These are phyloP conservation scores for Malus sylvestris DNA, from an alignment of 306 rosid genomes.

Conservation along the genomic window DNA sequence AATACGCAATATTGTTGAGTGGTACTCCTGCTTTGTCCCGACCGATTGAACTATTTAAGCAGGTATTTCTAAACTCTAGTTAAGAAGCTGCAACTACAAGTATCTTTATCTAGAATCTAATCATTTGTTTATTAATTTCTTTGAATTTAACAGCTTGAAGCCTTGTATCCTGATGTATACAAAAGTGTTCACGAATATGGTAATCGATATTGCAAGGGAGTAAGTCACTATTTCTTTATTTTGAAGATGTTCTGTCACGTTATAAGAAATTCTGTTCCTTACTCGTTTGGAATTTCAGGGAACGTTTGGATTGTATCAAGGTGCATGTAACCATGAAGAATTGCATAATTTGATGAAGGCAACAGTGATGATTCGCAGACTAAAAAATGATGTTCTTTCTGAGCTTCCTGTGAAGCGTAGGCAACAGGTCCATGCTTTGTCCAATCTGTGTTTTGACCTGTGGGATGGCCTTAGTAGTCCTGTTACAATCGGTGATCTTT, in stretches of 20 bases:
- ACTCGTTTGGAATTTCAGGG: slow-evolving; percentile 45
- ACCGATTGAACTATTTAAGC: slow-evolving; percentile 87
- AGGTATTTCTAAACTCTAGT: slow-evolving; percentile 40
- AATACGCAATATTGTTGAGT: slow-evolving; percentile 77
- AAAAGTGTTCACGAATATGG: slow-evolving; percentile 90
- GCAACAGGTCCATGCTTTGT: slow-evolving; percentile 54
- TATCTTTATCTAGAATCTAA: slow-evolving; percentile 12
- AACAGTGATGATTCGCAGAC: slow-evolving; percentile 90
- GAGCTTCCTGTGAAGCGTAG: slow-evolving; percentile 93
- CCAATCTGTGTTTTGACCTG: background rate
- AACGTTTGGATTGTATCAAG: slow-evolving; percentile 79
- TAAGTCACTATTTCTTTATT: slow-evolving; percentile 42
- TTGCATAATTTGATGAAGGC: slow-evolving; percentile 93
- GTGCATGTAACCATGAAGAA: slow-evolving; percentile 97
- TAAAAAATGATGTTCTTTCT: slow-evolving; percentile 84
- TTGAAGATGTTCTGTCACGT: slow-evolving; percentile 6
- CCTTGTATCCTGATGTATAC: slow-evolving; percentile 84
- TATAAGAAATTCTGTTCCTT: slow-evolving; percentile 1
- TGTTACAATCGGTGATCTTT: background rate
- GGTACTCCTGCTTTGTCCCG: slow-evolving; percentile 99
- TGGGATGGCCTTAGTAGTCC: slow-evolving; percentile 3
- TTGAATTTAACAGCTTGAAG: slow-evolving; percentile 62
- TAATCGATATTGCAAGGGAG: slow-evolving; percentile 93
- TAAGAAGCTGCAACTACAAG: slow-evolving; percentile 2
- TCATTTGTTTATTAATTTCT: slow-evolving; percentile 25